Conservation (phyloP, 2,329 filamentous ascomycete species). For the Fusarium sp. region DNA sequence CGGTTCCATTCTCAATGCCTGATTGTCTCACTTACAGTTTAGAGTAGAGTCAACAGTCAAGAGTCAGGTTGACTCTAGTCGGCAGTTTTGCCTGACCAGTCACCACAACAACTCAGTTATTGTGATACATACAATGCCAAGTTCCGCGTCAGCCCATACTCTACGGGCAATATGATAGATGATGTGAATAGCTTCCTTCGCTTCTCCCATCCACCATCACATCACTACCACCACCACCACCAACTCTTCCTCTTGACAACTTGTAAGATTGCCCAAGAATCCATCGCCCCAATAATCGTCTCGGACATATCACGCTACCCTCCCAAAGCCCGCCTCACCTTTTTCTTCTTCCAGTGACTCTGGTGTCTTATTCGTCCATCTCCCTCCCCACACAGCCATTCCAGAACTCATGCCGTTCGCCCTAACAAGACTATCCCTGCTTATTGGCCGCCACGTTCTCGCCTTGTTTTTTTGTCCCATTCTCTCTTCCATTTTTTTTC, state of each 20-base stretch:
- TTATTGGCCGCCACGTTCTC: constrained; percentile 41
- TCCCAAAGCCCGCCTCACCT: constrained; percentile 37
- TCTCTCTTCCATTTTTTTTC: not conserved
- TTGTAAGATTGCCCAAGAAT: constrained; percentile 14
- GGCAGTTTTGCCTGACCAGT: constrained; percentile 13
- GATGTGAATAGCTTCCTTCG: not conserved
- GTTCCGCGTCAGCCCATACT: not conserved
- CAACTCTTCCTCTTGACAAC: not conserved
- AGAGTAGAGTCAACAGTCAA: not conserved
- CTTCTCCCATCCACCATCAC: not conserved
- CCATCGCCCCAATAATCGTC: constrained; percentile 44
- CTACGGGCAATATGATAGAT: not conserved
- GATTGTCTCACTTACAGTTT: constrained; percentile 9
- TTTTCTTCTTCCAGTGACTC: not conserved
- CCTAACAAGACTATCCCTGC: constrained; percentile 23
- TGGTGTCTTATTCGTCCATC: not conserved
- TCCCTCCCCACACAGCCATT: constrained; percentile 31
- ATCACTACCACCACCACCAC: not conserved
- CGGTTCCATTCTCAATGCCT: constrained; percentile 13
- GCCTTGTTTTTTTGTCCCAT: constrained; percentile 35
- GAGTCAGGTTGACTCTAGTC: not conserved
- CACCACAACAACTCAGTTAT: not conserved
- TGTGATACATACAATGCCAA: not conserved
- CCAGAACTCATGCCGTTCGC: constrained; percentile 44
- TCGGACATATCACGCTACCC: constrained; percentile 33